Percentiles rank a stretch among this genome's conserved stretches.
phyloP scores from a whole-genome alignment of 2,329 filamentous ascomycete genomes.

The Mariannaea sp. region DNA sequence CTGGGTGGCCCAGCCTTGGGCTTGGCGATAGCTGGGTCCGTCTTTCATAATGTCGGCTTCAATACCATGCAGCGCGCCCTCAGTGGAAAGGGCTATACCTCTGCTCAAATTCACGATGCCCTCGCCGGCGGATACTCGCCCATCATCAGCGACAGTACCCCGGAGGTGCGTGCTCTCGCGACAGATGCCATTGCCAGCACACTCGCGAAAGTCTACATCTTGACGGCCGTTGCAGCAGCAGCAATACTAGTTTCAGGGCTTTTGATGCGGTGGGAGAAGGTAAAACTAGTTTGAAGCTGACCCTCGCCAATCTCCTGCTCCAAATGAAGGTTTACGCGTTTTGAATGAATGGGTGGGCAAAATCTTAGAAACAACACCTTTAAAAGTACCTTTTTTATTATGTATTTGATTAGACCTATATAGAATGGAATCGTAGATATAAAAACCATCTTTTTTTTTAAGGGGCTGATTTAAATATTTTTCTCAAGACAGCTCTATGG shows the following conservation, averaged over 20 bases:
- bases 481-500: too few species aligned
- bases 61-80: not conserved
- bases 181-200: not conserved
- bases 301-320: too few species aligned
- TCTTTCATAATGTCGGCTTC: conserved; percentile 15
- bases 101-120: not conserved
- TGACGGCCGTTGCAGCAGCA: not conserved
- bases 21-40: not conserved
- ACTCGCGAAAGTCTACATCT: not conserved
- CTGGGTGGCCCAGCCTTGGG: conserved; percentile 25
- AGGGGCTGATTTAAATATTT: too few species aligned
- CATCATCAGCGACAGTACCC: not conserved
- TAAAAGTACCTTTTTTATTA: too few species aligned
- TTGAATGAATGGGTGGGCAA: too few species aligned
- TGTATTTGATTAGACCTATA: too few species aligned
- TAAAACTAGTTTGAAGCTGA: not conserved
- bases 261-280: conserved; percentile 3
- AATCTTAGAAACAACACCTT: too few species aligned
- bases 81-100: not conserved
- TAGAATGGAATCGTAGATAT: too few species aligned
- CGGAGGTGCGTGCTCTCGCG: not conserved
- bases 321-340: too few species aligned
- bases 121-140: not conserved
- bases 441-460: too few species aligned
- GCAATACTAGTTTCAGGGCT: not conserved